These are phyloP conservation scores for Tulasnella sp. DNA, from an alignment of 768 basidiomycete genomes.

Conservation along the genomic window DNA sequence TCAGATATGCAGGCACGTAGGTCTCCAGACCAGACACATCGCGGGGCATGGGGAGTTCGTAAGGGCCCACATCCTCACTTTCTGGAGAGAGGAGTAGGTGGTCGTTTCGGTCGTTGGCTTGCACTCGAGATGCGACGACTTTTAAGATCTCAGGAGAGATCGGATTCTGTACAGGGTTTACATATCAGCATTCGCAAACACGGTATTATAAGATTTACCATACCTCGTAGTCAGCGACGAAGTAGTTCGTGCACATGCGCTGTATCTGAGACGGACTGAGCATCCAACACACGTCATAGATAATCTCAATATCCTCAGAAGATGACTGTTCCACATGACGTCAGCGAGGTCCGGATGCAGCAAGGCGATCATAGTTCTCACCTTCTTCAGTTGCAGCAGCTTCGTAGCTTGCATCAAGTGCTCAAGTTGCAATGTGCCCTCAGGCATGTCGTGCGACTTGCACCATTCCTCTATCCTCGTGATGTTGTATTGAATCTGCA, in stretches of 20 bases:
- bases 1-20: conserved; percentile 86
- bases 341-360: conserved; percentile 14
- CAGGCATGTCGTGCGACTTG: conserved; percentile 99
- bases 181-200: not conserved
- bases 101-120: conserved; percentile 93
- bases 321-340: conserved; percentile 48
- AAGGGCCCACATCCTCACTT: conserved; percentile 93
- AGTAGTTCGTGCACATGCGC: conserved; percentile 98
- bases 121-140: conserved; percentile 90
- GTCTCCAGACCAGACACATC: conserved; percentile 96
- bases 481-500: conserved; percentile 99
- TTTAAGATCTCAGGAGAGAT: conserved; percentile 95
- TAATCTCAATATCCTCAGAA: conserved; percentile 92
- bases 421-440: conserved; percentile 92
- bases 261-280: conserved; percentile 98
- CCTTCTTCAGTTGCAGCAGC: conserved; percentile 94
- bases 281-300: conserved; percentile 99
- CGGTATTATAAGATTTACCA: conserved; percentile 18
- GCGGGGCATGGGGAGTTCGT: conserved; percentile 84
- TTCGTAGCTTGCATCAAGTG: conserved; percentile 99
- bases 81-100: conserved; percentile 92
- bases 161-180: conserved; percentile 63
- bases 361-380: conserved; percentile 24
- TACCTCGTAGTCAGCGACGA: conserved; percentile 98
- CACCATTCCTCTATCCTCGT: conserved; percentile 98